phyloP scores from a whole-genome alignment of 2,329 filamentous ascomycete genomes.

The Diplodia intermedia region DNA sequence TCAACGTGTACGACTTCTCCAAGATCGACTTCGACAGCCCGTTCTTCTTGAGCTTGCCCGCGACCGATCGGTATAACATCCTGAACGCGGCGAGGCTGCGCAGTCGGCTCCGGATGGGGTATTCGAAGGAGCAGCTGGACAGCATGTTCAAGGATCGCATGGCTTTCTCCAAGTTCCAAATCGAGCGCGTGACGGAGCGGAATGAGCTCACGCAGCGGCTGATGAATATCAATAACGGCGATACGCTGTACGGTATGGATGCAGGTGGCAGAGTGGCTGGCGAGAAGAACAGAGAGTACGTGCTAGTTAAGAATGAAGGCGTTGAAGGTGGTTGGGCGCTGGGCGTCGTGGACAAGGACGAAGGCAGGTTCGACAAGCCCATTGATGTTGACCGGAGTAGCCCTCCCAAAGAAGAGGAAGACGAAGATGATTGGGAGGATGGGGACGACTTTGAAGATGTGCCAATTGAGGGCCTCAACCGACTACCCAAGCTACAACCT shows the following conservation, averaged over 20 bases:
- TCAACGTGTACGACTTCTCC: slow-evolving; percentile 87
- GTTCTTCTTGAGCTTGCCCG: slow-evolving; percentile 90
- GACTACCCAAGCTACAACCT: slow-evolving; percentile 69
- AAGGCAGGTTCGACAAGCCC: slow-evolving; percentile 81
- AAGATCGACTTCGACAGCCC: slow-evolving; percentile 98
- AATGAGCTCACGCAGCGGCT: slow-evolving; percentile 94
- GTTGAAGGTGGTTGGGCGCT: slow-evolving; percentile 96
- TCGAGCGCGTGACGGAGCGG: slow-evolving; percentile 88
- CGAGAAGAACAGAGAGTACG: slow-evolving; percentile 91
- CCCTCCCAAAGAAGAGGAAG: slow-evolving; percentile 56
- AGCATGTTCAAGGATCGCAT: slow-evolving; percentile 97
- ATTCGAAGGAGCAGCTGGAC: slow-evolving; percentile 95
- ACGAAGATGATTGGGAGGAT: slow-evolving; percentile 67
- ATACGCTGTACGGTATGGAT: slow-evolving; percentile 69
- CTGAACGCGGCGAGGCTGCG: slow-evolving; percentile 89
- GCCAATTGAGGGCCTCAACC: slow-evolving; percentile 86
- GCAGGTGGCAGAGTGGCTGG: slow-evolving; percentile 75
- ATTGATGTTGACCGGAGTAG: slow-evolving; percentile 83
- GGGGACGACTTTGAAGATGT: slow-evolving; percentile 91
- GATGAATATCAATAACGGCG: slow-evolving; percentile 76
- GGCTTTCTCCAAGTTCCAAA: slow-evolving; percentile 96
- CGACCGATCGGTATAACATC: slow-evolving; percentile 94
- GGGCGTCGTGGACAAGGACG: slow-evolving; percentile 87
- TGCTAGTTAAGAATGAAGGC: slow-evolving; percentile 92
- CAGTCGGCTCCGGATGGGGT: slow-evolving; percentile 89